Conservation (phyloP, 1,284 basidiomycete species). For the Moesziomyces sp. region DNA sequence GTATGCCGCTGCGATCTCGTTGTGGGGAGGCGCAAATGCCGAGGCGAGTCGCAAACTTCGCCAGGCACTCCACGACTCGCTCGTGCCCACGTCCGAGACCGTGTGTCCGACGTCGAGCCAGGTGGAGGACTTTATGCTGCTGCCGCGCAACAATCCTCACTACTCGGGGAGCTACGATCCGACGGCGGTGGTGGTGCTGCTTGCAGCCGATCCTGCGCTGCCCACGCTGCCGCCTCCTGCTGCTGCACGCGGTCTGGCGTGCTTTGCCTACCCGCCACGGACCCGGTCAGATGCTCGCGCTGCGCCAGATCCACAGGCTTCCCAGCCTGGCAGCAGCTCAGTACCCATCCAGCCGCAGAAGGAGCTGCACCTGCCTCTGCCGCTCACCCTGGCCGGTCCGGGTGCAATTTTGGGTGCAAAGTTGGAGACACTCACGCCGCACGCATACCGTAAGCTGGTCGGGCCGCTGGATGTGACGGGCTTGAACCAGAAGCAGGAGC, state of each 20-base stretch:
- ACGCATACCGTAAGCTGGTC: constrained; percentile 57
- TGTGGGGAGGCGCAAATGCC: constrained; percentile 68
- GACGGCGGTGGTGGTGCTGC: constrained; percentile 73
- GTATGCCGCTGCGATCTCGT: constrained; percentile 73
- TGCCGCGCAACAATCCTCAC: constrained; percentile 79
- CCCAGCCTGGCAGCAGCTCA: background rate
- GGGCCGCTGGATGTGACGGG: constrained; percentile 40
- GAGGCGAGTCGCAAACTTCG: constrained; percentile 68
- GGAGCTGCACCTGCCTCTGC: constrained; percentile 53
- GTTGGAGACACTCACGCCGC: constrained; percentile 39
- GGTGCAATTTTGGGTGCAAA: constrained; percentile 58
- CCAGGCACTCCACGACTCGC: constrained; percentile 32
- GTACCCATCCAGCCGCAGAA: constrained; percentile 11
- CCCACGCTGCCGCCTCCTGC: constrained; percentile 61
- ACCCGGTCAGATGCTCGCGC: background rate
- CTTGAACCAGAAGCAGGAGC: constrained; percentile 39
- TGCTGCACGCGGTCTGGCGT: constrained; percentile 55
- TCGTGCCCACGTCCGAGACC: constrained; percentile 73
- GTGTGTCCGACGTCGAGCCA: constrained; percentile 71
- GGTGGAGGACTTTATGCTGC: constrained; percentile 78
- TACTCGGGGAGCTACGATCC: constrained; percentile 79
- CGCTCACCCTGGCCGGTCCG: constrained; percentile 51
- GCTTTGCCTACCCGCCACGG: constrained; percentile 59
- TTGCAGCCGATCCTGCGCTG: constrained; percentile 53
- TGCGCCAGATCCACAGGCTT: background rate